Evolutionary conservation across 495 filamentous ascomycete genomes (phyloP).

Genomic region (Ramalina peruviana): DNA sequence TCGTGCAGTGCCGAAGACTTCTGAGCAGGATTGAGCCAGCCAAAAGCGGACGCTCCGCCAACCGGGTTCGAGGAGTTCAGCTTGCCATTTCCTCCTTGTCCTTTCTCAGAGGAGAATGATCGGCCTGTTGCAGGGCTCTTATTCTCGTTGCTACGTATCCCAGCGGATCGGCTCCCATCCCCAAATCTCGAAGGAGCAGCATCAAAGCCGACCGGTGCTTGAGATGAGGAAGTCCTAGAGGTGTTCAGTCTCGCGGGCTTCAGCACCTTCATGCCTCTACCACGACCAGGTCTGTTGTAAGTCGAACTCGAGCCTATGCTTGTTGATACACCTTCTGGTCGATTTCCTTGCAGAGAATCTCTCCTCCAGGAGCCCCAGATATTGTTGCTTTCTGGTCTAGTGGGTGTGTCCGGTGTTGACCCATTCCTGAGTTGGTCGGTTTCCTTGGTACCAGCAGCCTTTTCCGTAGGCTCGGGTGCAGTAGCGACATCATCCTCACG

Average conservation of each 20-base stretch:
- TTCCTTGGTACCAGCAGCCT: constrained; percentile 5
- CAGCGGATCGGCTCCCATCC: constrained; percentile 18
- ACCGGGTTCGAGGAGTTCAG: constrained; percentile 59
- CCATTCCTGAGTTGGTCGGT: constrained; percentile 14
- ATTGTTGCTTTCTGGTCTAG: constrained; percentile 33
- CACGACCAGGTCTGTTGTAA: constrained; percentile 42
- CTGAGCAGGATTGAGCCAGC: constrained; percentile 58
- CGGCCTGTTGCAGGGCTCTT: constrained; percentile 12
- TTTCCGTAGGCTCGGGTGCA: neutral
- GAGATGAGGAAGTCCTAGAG: constrained; percentile 13
- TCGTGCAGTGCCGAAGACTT: constrained; percentile 4
- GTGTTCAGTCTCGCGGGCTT: constrained; percentile 38
- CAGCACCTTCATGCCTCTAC: constrained; percentile 66
- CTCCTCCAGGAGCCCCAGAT: constrained; percentile 62
- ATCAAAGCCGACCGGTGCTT: constrained; percentile 15
- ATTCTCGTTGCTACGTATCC: constrained; percentile 5
- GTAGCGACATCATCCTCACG: neutral
- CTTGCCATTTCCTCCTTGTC: constrained; percentile 28
- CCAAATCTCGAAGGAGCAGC: constrained; percentile 15
- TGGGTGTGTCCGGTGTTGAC: constrained; percentile 20
- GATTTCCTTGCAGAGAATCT: constrained; percentile 18
- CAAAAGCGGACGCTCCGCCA: constrained; percentile 86
- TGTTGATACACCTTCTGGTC: constrained; percentile 3
- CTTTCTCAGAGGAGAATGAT: constrained; percentile 17
- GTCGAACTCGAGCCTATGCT: constrained; percentile 37